Evolutionary conservation across 257 asterid genomes (phyloP).

Genomic region (Fraxinus excelsior): DNA sequence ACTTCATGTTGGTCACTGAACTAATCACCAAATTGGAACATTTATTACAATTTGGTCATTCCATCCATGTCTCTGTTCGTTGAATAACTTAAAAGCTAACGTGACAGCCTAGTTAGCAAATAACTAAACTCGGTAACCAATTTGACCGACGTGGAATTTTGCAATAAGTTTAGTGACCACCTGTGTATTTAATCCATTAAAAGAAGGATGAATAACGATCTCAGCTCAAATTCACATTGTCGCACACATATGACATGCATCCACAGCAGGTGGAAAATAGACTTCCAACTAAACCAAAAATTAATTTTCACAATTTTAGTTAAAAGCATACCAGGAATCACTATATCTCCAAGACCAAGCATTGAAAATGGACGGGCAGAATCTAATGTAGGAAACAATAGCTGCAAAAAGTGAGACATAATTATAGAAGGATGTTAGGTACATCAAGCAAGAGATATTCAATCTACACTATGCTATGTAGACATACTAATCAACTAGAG

Average conservation of each 20-base stretch:
- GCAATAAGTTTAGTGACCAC: neutral
- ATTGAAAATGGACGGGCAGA: slow-evolving; percentile 90
- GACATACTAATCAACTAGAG: neutral
- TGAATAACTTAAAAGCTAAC: neutral
- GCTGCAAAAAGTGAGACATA: slow-evolving; percentile 51
- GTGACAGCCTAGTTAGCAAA: neutral
- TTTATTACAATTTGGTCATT: neutral
- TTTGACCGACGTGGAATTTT: neutral
- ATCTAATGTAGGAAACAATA: slow-evolving; percentile 88
- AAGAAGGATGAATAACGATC: neutral
- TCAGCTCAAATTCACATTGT: neutral
- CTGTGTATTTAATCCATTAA: neutral
- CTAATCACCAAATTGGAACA: neutral
- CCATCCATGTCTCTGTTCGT: neutral
- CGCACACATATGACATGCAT: neutral
- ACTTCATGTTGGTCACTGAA: neutral
- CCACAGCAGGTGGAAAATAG: neutral
- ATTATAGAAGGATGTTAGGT: slow-evolving; percentile 1
- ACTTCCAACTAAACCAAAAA: neutral
- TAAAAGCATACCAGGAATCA: slow-evolving; percentile 76
- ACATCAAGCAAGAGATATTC: slow-evolving; percentile 4
- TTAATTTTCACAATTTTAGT: neutral
- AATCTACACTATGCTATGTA: slow-evolving; percentile 6
- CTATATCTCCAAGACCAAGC: slow-evolving; percentile 99
- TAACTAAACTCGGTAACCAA: neutral